These are phyloP conservation scores for Paramarasmius palmivorus DNA, from an alignment of 1,284 basidiomycete species.

Conservation along the genomic window DNA sequence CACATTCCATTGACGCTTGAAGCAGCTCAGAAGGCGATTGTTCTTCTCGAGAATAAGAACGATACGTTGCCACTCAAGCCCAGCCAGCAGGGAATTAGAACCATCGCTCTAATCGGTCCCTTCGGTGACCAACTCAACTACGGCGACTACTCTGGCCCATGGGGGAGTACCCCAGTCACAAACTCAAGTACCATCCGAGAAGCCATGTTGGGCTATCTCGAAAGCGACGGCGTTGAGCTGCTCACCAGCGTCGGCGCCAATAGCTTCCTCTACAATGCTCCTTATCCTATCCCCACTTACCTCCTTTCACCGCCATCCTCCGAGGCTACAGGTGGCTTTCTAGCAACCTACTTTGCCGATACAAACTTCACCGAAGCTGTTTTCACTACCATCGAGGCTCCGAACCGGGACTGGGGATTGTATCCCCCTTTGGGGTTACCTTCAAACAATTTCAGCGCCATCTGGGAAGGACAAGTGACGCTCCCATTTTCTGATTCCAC, in stretches of 20 bases:
- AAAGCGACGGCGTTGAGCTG: constrained; percentile 18
- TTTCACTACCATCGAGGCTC: constrained; percentile 22
- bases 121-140: constrained; percentile 27
- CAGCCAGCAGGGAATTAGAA: constrained; percentile 17
- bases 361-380: constrained; percentile 24
- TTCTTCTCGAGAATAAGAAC: constrained; percentile 26
- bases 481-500: constrained; percentile 23
- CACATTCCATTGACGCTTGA: constrained; percentile 27
- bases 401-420: constrained; percentile 29
- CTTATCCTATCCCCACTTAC: constrained; percentile 29
- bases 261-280: constrained; percentile 28
- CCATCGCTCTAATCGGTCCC: constrained; percentile 27
- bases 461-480: constrained; percentile 28
- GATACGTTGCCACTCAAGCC: constrained; percentile 23
- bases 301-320: constrained; percentile 21
- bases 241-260: constrained; percentile 27
- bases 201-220: constrained; percentile 22
- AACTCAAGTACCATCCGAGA: constrained; percentile 26
- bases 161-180: constrained; percentile 25
- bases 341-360: constrained; percentile 26
- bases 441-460: constrained; percentile 30
- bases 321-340: constrained; percentile 22
- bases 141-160: constrained; percentile 29
- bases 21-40: constrained; percentile 24
- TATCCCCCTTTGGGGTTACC: constrained; percentile 28